A percentile compares a stretch with the other conserved stretches of the same genome.
Evolutionary conservation across 2,329 filamentous ascomycete genomes (phyloP).

Genomic region (Epichloe brachyelytri): DNA sequence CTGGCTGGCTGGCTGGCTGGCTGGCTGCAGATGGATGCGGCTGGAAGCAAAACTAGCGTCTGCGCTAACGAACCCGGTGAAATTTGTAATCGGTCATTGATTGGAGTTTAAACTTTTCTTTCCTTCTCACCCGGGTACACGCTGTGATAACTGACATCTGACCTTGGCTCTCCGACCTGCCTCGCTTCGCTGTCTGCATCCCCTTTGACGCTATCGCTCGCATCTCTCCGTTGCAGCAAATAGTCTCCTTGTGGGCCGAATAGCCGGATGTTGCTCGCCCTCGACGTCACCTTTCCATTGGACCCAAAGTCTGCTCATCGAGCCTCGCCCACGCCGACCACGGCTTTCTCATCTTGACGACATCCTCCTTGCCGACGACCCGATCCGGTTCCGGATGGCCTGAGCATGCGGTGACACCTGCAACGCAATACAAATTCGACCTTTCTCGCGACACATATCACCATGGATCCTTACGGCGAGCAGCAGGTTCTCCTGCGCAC

Average conservation of each 20-base stretch:
- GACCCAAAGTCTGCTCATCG: background rate
- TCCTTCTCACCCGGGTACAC: background rate
- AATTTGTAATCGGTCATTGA: background rate
- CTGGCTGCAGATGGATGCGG: background rate
- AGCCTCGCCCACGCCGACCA: background rate
- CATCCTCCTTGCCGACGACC: conserved; percentile 8
- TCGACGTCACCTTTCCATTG: conserved; percentile 2
- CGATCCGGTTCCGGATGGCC: conserved; percentile 4
- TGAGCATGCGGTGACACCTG: conserved; percentile 9
- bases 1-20: no score
- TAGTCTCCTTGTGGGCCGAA: background rate
- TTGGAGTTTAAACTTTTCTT: background rate
- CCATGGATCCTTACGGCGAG: conserved; percentile 18
- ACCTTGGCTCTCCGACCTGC: background rate
- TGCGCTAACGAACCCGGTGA: conserved; percentile 7
- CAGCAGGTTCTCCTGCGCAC: conserved; percentile 40
- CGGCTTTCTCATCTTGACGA: background rate
- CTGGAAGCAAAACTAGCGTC: conserved; percentile 1
- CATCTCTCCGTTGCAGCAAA: background rate
- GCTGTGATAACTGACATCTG: background rate
- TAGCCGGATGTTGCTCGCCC: background rate
- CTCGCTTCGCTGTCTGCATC: background rate
- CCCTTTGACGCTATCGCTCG: background rate
- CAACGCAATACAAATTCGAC: conserved; percentile 9
- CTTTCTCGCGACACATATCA: conserved; percentile 7